Evolutionary conservation across 257 asterid genomes (phyloP), one percentile per base, ranked within the genome.

Genomic region (Mentha longifolia): DNA sequence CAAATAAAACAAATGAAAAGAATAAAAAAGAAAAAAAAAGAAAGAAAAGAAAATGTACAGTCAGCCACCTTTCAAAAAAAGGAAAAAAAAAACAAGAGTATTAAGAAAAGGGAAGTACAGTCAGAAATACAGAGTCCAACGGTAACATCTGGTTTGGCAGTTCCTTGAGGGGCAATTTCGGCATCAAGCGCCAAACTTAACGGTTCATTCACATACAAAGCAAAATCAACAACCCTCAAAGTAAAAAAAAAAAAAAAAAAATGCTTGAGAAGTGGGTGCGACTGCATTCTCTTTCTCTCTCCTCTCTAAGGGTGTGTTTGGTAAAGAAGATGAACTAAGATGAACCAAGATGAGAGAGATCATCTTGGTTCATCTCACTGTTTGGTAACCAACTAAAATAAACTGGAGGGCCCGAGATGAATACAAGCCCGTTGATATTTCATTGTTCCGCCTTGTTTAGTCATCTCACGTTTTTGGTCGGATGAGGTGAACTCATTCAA

Each of bases 111-210:
- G 33, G 33, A 67, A 74, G 88, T 81, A 82, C 85, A 72, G 54
- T 62, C 80, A 74, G 82, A 72, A 69, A 60, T 65, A 51, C 78
- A 47, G 51, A 59, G 70, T 57, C 56, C 57, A 94, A 91, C 97
- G 98, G 97, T 94, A 91, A 91, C 91, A 84, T 89, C 72, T 70
- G 74, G 78, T 80, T 89, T 87, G 96, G 95, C 81, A 76, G 83
- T 84, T 79, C 83, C 83, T 85, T 72, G n/a, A 81, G 76, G 96
- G 97, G 88, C 78, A 91, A 22, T 77, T 30, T 70, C 46, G 97
- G 84, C 70, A 85, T 65, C 16, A 30, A 9, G 1, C 0, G 39
- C 70, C 47, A 81, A 65, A 75, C 72, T 42, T 73, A 85, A 84
- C 86, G 91, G 76, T 73, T 68, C 83, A 55, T 79, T 78, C 84